These are phyloP conservation scores for Boletellus sp. DNA, from an alignment of 1,284 basidiomycete species.

Conservation along the genomic window DNA sequence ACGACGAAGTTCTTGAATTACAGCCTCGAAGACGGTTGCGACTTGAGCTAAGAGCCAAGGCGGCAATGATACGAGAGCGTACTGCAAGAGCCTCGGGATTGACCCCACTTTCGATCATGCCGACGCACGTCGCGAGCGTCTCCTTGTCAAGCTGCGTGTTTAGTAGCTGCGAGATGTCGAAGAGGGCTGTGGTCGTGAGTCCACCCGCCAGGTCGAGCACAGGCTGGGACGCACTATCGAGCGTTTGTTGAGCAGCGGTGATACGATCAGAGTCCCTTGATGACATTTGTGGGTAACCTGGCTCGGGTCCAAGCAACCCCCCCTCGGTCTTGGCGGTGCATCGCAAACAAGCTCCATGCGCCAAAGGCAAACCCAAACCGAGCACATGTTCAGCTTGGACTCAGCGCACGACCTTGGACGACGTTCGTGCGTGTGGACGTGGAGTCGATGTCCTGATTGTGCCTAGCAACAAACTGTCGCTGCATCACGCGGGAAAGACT, in stretches of 20 bases:
- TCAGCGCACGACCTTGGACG: too few relatives aligned
- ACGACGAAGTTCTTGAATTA: constrained; percentile 70
- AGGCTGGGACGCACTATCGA: constrained; percentile 61
- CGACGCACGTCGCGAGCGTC: constrained; percentile 77
- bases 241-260: constrained; percentile 72
- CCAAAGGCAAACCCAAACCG: too few relatives aligned
- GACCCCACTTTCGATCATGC: constrained; percentile 81
- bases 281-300: constrained; percentile 36
- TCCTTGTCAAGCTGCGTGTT: constrained; percentile 81
- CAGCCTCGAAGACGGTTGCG: constrained; percentile 46
- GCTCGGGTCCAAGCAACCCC: too few relatives aligned
- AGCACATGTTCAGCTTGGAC: too few relatives aligned
- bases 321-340: too few relatives aligned
- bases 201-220: not conserved
- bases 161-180: constrained; percentile 79
- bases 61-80: constrained; percentile 29
- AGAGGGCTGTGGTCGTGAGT: constrained; percentile 51
- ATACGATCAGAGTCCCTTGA: constrained; percentile 62
- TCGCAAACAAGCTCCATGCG: too few relatives aligned
- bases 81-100: constrained; percentile 86
- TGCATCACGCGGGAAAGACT: too few relatives aligned
- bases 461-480: too few relatives aligned
- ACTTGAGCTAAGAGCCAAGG: constrained; percentile 1
- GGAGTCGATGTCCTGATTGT: too few relatives aligned
- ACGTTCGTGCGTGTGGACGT: too few relatives aligned